Evolutionary conservation across 768 basidiomycete species (phyloP).

Genomic region (Lepiota venenata): DNA sequence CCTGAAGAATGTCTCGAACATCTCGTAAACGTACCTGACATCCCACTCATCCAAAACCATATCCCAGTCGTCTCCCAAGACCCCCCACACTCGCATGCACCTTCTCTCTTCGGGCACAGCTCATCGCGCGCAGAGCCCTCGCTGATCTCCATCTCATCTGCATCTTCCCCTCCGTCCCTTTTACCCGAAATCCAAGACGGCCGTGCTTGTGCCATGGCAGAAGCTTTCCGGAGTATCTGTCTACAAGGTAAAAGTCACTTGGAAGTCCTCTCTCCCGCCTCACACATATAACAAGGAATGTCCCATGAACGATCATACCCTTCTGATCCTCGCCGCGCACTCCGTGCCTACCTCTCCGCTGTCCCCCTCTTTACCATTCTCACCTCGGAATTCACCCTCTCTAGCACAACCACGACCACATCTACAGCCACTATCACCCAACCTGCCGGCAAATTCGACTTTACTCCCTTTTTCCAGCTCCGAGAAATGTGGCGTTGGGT

Average conservation of each 20-base stretch:
- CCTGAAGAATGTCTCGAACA: conserved; percentile 61
- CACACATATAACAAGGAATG: conserved; percentile 55
- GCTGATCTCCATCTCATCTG: conserved; percentile 47
- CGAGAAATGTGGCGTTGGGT: conserved; percentile 88
- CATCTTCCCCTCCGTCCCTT: conserved; percentile 40
- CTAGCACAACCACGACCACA: conserved; percentile 16
- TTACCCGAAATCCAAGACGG: conserved; percentile 63
- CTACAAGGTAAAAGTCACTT: conserved; percentile 54
- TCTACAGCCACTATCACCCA: neutral
- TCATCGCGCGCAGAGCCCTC: conserved; percentile 34
- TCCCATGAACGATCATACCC: conserved; percentile 60
- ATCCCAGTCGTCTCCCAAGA: conserved; percentile 34
- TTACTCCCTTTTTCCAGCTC: conserved; percentile 58
- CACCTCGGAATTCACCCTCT: conserved; percentile 41
- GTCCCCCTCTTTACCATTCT: conserved; percentile 51
- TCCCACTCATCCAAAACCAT: conserved; percentile 51
- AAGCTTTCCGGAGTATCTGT: conserved; percentile 73
- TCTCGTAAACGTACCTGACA: conserved; percentile 50
- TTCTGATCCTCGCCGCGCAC: conserved; percentile 43
- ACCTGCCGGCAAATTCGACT: conserved; percentile 35
- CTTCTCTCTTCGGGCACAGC: conserved; percentile 17
- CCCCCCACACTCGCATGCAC: conserved; percentile 36
- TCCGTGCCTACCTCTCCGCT: conserved; percentile 53
- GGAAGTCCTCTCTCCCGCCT: neutral
- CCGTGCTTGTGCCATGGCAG: conserved; percentile 67